phyloP scores from a whole-genome alignment of 169 alveolate species.

The Babesia bigemina region DNA sequence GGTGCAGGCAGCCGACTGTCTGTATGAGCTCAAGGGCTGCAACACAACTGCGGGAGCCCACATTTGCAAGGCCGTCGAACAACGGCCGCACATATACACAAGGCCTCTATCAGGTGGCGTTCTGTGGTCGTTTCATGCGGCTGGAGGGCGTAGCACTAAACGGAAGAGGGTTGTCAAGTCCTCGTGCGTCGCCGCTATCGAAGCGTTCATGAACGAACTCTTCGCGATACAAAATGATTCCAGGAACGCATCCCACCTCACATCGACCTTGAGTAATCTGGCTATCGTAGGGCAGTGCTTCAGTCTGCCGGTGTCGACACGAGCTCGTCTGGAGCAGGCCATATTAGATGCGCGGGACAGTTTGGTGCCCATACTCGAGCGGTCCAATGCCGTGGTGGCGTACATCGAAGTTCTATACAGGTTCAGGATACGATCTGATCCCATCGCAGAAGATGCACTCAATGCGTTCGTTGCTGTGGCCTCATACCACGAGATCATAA shows the following conservation, averaged over 20 bases:
- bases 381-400: neutral
- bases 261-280: constrained; percentile 16
- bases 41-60: constrained; percentile 14
- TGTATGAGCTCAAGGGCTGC: constrained; percentile 58
- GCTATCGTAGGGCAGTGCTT: constrained; percentile 53
- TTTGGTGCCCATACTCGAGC: constrained; percentile 2
- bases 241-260: neutral
- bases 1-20: constrained; percentile 48
- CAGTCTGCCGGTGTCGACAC: constrained; percentile 34
- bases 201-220: constrained; percentile 26
- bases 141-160: constrained; percentile 8
- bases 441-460: constrained; percentile 19
- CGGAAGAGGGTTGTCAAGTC: constrained; percentile 55
- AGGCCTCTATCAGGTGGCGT: constrained; percentile 45
- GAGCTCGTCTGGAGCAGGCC: constrained; percentile 45
- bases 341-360: constrained; percentile 34
- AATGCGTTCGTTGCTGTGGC: neutral
- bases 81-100: constrained; percentile 22
- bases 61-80: constrained; percentile 43
- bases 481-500: constrained; percentile 29
- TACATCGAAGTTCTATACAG: constrained; percentile 18
- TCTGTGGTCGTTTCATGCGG: constrained; percentile 41
- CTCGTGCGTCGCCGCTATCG: constrained; percentile 39
- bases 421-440: constrained; percentile 22
- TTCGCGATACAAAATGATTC: constrained; percentile 23